These are phyloP conservation scores for Thermoascus crustaceus DNA, from an alignment of 2,329 filamentous ascomycete species.

Conservation along the genomic window DNA sequence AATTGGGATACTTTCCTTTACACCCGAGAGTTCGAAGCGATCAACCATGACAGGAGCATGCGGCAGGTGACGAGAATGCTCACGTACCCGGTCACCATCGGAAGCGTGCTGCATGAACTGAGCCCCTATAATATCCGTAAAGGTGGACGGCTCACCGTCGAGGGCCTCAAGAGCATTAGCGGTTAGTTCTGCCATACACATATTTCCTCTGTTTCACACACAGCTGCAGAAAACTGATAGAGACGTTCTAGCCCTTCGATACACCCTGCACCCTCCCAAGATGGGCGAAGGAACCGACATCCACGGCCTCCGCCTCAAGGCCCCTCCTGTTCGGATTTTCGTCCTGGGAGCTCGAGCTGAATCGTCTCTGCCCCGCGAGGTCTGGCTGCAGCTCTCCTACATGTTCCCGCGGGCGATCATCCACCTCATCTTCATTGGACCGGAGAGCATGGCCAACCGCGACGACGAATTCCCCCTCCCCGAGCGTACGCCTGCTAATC, in stretches of 20 bases:
- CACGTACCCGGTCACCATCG: conserved; percentile 89
- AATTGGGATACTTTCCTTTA: conserved; percentile 98
- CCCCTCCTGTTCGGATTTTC: conserved; percentile 85
- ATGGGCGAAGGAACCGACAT: conserved; percentile 66
- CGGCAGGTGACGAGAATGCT: conserved; percentile 86
- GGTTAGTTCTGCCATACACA: conserved; percentile 49
- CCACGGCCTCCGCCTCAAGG: conserved; percentile 71
- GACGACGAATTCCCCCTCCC: conserved; percentile 89
- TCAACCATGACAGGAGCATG: conserved; percentile 85
- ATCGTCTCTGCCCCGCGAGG: conserved; percentile 85
- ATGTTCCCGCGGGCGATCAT: conserved; percentile 89
- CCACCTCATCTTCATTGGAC: conserved; percentile 89
- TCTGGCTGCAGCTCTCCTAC: conserved; percentile 90
- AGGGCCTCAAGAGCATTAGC: conserved; percentile 88
- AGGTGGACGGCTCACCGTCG: conserved; percentile 67
- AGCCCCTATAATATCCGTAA: conserved; percentile 80
- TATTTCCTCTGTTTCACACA: conserved; percentile 3
- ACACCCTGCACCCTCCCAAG: conserved; percentile 82
- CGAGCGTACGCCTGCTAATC: conserved; percentile 73
- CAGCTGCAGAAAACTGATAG: conserved; percentile 5
- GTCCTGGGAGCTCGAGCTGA: conserved; percentile 93
- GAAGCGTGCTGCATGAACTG: conserved; percentile 84
- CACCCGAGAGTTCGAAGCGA: conserved; percentile 79
- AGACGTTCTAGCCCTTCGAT: conserved; percentile 62
- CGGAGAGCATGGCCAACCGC: conserved; percentile 90